Percentiles rank a stretch among this genome's conserved stretches.
phyloP scores from a whole-genome alignment of 2,329 filamentous ascomycete genomes.

The Pyricularia grisea region DNA sequence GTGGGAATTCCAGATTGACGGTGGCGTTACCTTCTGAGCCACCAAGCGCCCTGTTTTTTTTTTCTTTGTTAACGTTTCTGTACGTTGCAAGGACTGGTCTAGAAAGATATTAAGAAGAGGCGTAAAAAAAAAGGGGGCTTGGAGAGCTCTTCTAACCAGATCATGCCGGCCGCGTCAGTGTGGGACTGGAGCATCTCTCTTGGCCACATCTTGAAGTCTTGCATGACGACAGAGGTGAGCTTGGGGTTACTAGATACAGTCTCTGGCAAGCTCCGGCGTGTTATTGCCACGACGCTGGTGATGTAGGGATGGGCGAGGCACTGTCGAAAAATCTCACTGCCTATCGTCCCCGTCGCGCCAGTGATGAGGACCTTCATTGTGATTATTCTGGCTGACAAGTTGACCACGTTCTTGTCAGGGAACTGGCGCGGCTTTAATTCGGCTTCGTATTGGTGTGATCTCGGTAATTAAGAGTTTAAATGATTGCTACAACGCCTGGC shows the following conservation, averaged over 20 bases:
- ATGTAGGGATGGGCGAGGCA: not conserved
- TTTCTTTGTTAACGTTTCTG: not conserved
- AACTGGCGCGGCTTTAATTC: not conserved
- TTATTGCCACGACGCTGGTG: not conserved
- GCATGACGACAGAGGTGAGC: not conserved
- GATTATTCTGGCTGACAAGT: not conserved
- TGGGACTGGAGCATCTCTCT: not conserved
- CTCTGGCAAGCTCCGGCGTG: not conserved
- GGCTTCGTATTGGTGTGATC: not conserved
- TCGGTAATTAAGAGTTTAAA: no score
- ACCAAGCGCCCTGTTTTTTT: not conserved
- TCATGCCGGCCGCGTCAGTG: constrained; percentile 1
- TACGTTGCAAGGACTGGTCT: not conserved
- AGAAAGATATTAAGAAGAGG: not conserved
- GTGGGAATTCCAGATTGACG: not conserved
- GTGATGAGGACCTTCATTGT: constrained; percentile 3
- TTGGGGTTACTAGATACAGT: not conserved
- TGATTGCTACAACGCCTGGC: not conserved
- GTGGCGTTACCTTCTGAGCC: constrained; percentile 1
- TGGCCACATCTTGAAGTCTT: constrained; percentile 3
- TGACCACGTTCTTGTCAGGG: not conserved
- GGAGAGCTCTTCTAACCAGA: not conserved
- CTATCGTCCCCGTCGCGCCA: constrained; percentile 20
- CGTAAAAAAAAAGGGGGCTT: not conserved
- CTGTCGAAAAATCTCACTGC: constrained; percentile 8